A percentile compares a stretch with the other conserved stretches of the same genome.
Conservation (phyloP, 305 asterid species). For the Solanum hybrid region DNA sequence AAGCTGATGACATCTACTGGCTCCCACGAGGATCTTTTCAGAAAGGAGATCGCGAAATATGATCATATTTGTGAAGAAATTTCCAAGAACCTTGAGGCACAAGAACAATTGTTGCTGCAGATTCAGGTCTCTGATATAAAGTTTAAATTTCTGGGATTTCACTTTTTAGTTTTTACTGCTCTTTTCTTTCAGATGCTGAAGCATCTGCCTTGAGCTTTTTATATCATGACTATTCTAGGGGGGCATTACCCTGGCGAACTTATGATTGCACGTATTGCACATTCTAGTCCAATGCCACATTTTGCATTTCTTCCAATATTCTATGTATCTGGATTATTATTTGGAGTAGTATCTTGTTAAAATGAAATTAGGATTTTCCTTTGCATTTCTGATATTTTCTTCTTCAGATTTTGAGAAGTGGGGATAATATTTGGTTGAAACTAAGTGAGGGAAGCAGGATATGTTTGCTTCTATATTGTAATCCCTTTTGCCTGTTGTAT, state of each 20-base stretch:
- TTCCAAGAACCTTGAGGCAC: constrained; percentile 70
- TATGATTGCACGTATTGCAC: not conserved
- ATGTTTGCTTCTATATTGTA: not conserved
- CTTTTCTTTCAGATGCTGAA: constrained; percentile 5
- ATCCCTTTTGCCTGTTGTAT: not conserved
- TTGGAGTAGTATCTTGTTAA: not conserved
- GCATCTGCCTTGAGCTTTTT: not conserved
- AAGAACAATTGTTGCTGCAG: constrained; percentile 71
- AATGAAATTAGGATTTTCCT: not conserved
- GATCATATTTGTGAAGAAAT: constrained; percentile 76
- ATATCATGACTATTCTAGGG: not conserved
- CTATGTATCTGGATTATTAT: not conserved
- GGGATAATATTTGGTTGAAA: not conserved
- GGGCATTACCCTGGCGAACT: not conserved
- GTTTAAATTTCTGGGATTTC: not conserved
- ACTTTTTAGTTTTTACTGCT: not conserved
- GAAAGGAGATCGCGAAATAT: constrained; percentile 88
- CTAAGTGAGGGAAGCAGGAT: not conserved
- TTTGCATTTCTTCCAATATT: not conserved
- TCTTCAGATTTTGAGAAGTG: not conserved
- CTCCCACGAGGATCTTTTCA: constrained; percentile 87
- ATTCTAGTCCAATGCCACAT: not conserved
- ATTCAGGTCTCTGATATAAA: constrained; percentile 51
- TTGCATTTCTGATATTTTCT: not conserved
- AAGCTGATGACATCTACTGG: constrained; percentile 87